Evolutionary conservation across 1,139 yeast genomes (phyloP).

Genomic region (Dujonia santamariae): DNA sequence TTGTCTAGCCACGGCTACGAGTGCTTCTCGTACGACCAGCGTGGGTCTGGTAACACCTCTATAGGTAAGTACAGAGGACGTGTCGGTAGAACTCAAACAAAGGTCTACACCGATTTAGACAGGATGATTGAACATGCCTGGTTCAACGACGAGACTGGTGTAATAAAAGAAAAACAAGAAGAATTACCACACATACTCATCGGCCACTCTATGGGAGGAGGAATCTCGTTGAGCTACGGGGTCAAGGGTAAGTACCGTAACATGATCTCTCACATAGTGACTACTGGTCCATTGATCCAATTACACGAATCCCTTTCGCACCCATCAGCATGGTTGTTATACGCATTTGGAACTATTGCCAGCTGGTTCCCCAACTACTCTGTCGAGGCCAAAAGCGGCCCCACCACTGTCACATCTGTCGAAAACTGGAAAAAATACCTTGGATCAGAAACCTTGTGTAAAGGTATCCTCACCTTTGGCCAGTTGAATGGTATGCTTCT

Average conservation of each 20-base stretch:
- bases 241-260: constrained; percentile 16
- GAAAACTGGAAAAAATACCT: constrained; percentile 18
- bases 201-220: constrained; percentile 24
- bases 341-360: constrained; percentile 10
- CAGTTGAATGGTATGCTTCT: constrained; percentile 17
- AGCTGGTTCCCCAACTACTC: constrained; percentile 8
- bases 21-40: constrained; percentile 19
- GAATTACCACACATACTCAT: constrained; percentile 11
- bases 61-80: constrained; percentile 17
- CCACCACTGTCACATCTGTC: constrained; percentile 17
- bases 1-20: constrained; percentile 18
- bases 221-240: constrained; percentile 18
- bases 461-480: constrained; percentile 17
- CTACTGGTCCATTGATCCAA: constrained; percentile 18
- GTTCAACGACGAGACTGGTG: constrained; percentile 2
- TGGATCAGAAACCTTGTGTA: constrained; percentile 15
- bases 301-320: constrained; percentile 14
- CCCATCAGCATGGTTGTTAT: constrained; percentile 14
- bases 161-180: background rate
- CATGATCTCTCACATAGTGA: constrained; percentile 12
- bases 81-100: constrained; percentile 12
- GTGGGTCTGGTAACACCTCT: constrained; percentile 22
- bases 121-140: constrained; percentile 16
- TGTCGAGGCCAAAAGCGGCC: constrained; percentile 5
- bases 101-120: constrained; percentile 17